A percentile compares a stretch with the other conserved stretches of the same genome.
phyloP scores from a whole-genome alignment of 225 moss, liverwort and hornwort genomes.

The Anthoceros angustus region DNA sequence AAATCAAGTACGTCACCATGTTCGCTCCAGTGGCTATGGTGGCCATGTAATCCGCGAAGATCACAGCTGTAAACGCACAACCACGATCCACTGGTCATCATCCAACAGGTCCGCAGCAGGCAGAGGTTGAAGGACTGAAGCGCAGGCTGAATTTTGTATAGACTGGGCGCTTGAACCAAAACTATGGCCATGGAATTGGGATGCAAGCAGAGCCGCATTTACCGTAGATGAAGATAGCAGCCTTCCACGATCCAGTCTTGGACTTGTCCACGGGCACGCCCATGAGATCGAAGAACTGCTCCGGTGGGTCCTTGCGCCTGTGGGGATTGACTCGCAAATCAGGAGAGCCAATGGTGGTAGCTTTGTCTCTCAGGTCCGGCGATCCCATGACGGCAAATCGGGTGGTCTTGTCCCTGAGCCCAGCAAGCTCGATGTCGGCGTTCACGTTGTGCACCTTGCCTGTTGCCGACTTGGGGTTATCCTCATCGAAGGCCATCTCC shows the following conservation, averaged over 20 bases:
- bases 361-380: background rate
- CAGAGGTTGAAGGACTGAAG: background rate
- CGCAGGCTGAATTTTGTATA: background rate
- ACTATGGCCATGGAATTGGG: background rate
- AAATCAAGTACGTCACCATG: slow-evolving; percentile 9
- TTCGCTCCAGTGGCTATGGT: slow-evolving; percentile 12
- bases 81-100: background rate
- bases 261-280: slow-evolving; percentile 10
- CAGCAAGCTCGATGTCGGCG: background rate
- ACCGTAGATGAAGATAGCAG: slow-evolving; percentile 13
- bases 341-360: background rate
- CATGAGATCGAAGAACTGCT: slow-evolving; percentile 10
- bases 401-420: background rate
- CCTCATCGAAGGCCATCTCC: background rate
- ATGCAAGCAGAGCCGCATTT: background rate
- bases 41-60: slow-evolving; percentile 5
- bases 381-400: background rate
- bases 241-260: slow-evolving; percentile 15
- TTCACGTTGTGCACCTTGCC: slow-evolving; percentile 3
- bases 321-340: background rate
- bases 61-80: slow-evolving; percentile 9
- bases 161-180: background rate
- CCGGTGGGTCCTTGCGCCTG: slow-evolving; percentile 4
- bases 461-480: background rate
- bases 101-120: background rate